A percentile compares a stretch with the other conserved stretches of the same genome.
phyloP scores from a whole-genome alignment of 768 basidiomycete genomes.

The Mycena galericulata region DNA sequence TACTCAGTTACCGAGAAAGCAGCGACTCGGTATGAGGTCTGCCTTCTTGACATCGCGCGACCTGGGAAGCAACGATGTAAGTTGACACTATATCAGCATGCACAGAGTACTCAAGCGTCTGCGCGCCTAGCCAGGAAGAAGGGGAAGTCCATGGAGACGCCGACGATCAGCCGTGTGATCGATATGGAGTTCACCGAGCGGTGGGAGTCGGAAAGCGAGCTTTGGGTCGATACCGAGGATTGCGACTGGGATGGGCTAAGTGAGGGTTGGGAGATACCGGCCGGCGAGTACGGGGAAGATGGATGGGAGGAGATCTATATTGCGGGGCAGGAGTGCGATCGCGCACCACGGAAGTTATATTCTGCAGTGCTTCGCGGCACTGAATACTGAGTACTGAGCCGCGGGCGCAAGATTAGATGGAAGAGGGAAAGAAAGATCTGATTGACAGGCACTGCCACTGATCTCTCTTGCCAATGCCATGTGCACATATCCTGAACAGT shows the following conservation, averaged over 20 bases:
- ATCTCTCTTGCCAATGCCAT: too few species aligned
- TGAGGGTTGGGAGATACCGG: neutral
- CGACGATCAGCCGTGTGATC: neutral
- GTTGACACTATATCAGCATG: neutral
- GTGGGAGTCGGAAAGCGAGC: neutral
- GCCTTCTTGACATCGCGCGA: neutral
- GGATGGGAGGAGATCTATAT: neutral
- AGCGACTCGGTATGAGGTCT: neutral
- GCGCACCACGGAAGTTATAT: neutral
- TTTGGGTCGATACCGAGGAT: constrained; percentile 1
- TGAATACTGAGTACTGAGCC: neutral
- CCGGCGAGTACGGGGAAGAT: neutral
- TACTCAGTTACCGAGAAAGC: neutral
- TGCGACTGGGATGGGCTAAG: neutral
- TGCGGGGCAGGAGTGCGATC: neutral
- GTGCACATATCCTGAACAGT: too few species aligned
- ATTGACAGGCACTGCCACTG: too few species aligned
- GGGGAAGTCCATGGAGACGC: neutral
- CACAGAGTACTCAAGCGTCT: neutral
- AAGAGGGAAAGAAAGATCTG: neutral
- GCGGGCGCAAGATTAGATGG: neutral
- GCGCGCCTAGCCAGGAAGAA: neutral
- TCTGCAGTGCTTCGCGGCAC: neutral
- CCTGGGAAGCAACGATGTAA: constrained; percentile 2
- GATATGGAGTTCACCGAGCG: neutral